Evolutionary conservation across 495 filamentous ascomycete genomes (phyloP), one percentile per base, ranked within the genome.

Genomic region (Penicillium argentinense): DNA sequence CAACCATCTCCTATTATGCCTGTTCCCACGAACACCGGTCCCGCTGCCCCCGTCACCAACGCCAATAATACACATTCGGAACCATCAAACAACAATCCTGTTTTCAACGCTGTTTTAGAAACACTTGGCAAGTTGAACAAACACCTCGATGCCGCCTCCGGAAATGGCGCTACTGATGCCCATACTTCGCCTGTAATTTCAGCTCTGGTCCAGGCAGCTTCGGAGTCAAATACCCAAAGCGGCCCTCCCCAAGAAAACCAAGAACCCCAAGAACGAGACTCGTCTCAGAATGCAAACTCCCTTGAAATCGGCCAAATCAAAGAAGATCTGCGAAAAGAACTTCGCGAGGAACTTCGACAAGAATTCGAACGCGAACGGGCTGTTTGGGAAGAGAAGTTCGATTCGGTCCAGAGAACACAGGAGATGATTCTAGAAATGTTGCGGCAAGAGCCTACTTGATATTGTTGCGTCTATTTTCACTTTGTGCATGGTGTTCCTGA

Each of bases 401-500:
- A 72, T 50, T 59, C 67, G 21, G 56, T 75, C 26, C 70, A 75
- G 44, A 47, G 65, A 43, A 73, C 65, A 1, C 72, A 75, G 42
- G 65, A 75, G 30, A 66, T 75, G 64, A 75, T 75, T 47, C 45
- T 75, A 26, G 67, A 73, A 16, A 72, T 75, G 70, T 45, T 75
- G 40, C 60, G 67, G 49, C 72, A 72, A 53, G 64, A 67, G 21
- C 63, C 68, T 49, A 32, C 53, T 17, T 66, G 57, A 63, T 51
- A 25, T 4, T 22, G 13, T n/a, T 14, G 26, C 6, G 8, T 42
- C n/a, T 29, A 47, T 36, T 27, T 40, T 26, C 17, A 16, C 14
- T 42, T 27, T 52, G 25, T n/a, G n/a, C n/a, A n/a, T n/a, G n/a
- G n/a, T n/a, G n/a, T n/a, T n/a, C n/a, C n/a, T n/a, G n/a, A n/a